phyloP scores from a whole-genome alignment of 2,329 filamentous ascomycete species.

The Pseudocercospora macadamiae region DNA sequence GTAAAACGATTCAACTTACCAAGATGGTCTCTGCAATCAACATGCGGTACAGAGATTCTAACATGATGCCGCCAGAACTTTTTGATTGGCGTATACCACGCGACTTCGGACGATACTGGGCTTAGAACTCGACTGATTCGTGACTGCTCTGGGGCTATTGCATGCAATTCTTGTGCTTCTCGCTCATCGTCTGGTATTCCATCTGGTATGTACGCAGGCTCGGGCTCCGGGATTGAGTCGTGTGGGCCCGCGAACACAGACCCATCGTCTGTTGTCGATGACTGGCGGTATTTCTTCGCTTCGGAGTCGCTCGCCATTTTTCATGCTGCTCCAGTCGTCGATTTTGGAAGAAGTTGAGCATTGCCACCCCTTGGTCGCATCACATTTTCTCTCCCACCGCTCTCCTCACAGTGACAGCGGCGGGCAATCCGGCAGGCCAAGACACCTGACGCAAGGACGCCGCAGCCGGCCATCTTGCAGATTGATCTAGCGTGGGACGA shows the following conservation, averaged over 20 bases:
- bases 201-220: constrained; percentile 28
- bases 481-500: constrained; percentile 2
- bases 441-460: constrained; percentile 2
- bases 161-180: constrained; percentile 40
- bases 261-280: constrained; percentile 3
- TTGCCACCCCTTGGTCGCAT: neutral
- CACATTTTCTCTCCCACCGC: neutral
- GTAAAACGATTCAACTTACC: constrained; percentile 46
- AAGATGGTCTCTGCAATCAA: constrained; percentile 58
- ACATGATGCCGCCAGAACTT: constrained; percentile 56
- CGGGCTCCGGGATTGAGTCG: constrained; percentile 29
- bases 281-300: neutral
- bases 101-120: neutral
- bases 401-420: neutral
- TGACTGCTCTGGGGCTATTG: constrained; percentile 10
- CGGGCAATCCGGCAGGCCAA: neutral
- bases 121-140: constrained; percentile 13
- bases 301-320: neutral
- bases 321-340: neutral
- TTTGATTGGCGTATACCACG: constrained; percentile 44
- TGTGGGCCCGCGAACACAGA: constrained; percentile 7
- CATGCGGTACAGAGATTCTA: constrained; percentile 54
- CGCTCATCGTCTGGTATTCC: constrained; percentile 32
- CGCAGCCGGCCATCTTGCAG: constrained; percentile 6
- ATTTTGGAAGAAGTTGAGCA: neutral